Percentiles rank a stretch among this genome's conserved stretches.
These are phyloP conservation scores for Komagataella mondaviorum DNA, from an alignment of 805 yeast genomes.

Conservation along the genomic window DNA sequence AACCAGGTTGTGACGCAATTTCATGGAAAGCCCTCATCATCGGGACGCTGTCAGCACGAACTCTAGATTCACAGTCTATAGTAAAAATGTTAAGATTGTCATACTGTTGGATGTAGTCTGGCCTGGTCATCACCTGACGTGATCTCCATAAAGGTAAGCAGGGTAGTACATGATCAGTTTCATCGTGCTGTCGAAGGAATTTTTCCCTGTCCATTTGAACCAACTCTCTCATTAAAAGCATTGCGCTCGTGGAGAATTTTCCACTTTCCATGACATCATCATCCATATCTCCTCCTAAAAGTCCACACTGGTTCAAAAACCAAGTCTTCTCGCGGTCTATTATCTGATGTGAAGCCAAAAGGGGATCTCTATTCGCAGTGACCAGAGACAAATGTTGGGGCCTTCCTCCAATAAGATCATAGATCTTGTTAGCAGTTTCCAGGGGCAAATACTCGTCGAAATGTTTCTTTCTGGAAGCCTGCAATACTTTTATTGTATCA, in stretches of 20 bases:
- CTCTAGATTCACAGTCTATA: slow-evolving; percentile 58
- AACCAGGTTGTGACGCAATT: slow-evolving; percentile 57
- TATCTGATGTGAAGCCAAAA: slow-evolving; percentile 51
- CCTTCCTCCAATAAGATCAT: slow-evolving; percentile 67
- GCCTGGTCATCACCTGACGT: slow-evolving; percentile 72
- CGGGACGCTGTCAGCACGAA: slow-evolving; percentile 71
- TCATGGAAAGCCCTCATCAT: slow-evolving; percentile 87
- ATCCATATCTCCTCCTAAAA: slow-evolving; percentile 69
- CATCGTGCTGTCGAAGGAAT: slow-evolving; percentile 4
- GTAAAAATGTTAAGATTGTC: slow-evolving; percentile 73
- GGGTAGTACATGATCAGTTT: slow-evolving; percentile 42
- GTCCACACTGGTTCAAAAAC: slow-evolving; percentile 74
- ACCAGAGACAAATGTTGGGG: slow-evolving; percentile 74
- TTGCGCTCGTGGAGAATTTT: slow-evolving; percentile 60
- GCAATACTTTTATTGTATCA: slow-evolving; percentile 43
- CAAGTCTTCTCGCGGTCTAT: slow-evolving; percentile 77
- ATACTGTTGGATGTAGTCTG: slow-evolving; percentile 63
- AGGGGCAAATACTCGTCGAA: slow-evolving; percentile 26
- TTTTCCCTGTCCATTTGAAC: slow-evolving; percentile 49
- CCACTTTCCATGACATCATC: slow-evolving; percentile 84
- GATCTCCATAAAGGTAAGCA: slow-evolving; percentile 76
- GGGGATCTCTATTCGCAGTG: slow-evolving; percentile 39
- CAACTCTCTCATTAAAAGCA: slow-evolving; percentile 56
- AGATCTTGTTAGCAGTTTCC: slow-evolving; percentile 35
- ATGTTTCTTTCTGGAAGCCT: slow-evolving; percentile 30